These are phyloP conservation scores for Sclerotinia spermophila DNA, from an alignment of 2,329 filamentous ascomycete genomes.

Conservation along the genomic window DNA sequence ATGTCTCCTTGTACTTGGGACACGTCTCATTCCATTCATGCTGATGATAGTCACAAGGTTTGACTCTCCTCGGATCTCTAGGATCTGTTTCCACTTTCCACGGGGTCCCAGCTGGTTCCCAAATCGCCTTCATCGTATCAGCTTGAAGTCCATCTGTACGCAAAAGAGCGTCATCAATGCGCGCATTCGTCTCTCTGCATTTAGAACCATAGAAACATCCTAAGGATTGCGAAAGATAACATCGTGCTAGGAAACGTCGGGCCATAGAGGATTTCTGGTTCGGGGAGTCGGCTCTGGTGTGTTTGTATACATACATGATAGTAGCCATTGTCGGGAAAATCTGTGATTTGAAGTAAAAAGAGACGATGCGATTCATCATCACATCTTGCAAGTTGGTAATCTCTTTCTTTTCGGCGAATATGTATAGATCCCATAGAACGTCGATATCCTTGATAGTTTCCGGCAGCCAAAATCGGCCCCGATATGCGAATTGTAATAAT, in stretches of 20 bases:
- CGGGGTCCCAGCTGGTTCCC: not conserved
- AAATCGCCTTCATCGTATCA: not conserved
- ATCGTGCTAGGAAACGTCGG: not conserved
- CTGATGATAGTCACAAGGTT: not conserved
- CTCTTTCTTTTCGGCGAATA: not conserved
- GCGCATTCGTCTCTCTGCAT: rapidly evolving
- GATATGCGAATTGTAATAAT: not conserved
- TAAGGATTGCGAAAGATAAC: not conserved
- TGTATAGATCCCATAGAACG: not conserved
- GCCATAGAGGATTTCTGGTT: not conserved
- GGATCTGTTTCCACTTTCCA: conserved; percentile 1
- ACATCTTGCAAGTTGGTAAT: not conserved
- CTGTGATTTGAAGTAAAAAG: not conserved
- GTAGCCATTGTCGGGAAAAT: not conserved
- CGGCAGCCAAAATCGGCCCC: not conserved
- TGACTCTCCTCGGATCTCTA: not conserved
- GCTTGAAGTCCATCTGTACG: not conserved
- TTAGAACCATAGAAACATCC: not conserved
- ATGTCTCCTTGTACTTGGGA: not conserved
- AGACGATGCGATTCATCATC: not conserved
- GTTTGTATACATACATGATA: not conserved
- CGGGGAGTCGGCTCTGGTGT: not conserved
- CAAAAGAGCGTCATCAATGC: not conserved
- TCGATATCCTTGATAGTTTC: not conserved
- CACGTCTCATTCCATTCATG: not conserved